phyloP scores from a whole-genome alignment of 495 filamentous ascomycete species.

The Barbatosphaeria neglecta region DNA sequence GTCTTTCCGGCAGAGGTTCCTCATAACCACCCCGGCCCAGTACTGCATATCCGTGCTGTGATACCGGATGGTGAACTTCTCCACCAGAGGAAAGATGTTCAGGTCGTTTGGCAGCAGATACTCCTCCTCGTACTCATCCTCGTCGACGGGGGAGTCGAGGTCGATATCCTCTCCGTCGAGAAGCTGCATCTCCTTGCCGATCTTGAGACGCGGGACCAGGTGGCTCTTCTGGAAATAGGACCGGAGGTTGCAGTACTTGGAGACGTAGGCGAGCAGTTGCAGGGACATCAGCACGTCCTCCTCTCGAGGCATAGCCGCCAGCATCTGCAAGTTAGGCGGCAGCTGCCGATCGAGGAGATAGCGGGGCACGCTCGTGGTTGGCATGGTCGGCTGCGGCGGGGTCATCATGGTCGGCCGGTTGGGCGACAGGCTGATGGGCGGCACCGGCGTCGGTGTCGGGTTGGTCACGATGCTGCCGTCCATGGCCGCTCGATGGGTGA shows the following conservation, averaged over 20 bases:
- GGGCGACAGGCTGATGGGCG: slow-evolving; percentile 64
- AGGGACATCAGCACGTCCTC: slow-evolving; percentile 97
- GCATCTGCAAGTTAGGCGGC: slow-evolving; percentile 51
- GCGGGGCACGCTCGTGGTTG: slow-evolving; percentile 53
- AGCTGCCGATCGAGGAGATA: slow-evolving; percentile 63
- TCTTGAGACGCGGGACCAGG: slow-evolving; percentile 82
- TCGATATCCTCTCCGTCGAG: slow-evolving; percentile 52
- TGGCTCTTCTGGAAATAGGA: slow-evolving; percentile 93
- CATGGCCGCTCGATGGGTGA: slow-evolving; percentile 78
- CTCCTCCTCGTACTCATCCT: slow-evolving; percentile 66
- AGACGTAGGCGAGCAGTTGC: slow-evolving; percentile 95
- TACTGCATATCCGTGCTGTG: slow-evolving; percentile 97
- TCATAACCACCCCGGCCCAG: slow-evolving; percentile 98
- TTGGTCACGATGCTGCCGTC: slow-evolving; percentile 78
- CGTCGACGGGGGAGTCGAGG: slow-evolving; percentile 24
- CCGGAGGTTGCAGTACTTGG: slow-evolving; percentile 93
- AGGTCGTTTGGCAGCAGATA: slow-evolving; percentile 86
- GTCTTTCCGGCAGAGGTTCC: slow-evolving; percentile 96
- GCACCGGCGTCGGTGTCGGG: slow-evolving; percentile 35
- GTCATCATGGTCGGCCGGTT: slow-evolving; percentile 61
- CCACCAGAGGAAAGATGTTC: slow-evolving; percentile 96
- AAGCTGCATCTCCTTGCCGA: slow-evolving; percentile 70
- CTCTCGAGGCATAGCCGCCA: slow-evolving; percentile 85
- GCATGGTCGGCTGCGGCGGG: slow-evolving; percentile 55
- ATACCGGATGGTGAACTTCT: slow-evolving; percentile 93